Evolutionary conservation across 2,329 filamentous ascomycete genomes (phyloP).

Genomic region (Trichophyton rubrum): DNA sequence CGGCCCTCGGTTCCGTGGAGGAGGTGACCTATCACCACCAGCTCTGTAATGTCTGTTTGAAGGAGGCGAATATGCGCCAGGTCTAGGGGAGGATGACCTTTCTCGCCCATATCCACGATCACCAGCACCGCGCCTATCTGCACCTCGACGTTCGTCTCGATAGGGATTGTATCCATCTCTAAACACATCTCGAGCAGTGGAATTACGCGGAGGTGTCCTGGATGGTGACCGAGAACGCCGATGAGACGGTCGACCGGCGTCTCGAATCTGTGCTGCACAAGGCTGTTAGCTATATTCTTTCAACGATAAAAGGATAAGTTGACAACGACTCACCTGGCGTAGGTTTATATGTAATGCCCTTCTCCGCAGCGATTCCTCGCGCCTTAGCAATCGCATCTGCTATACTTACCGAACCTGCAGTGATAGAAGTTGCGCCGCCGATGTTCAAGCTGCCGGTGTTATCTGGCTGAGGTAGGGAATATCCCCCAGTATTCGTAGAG

Average conservation of each 20-base stretch:
- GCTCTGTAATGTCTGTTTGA: conserved; percentile 38
- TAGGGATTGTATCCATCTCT: conserved; percentile 72
- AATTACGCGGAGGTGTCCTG: conserved; percentile 53
- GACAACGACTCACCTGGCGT: conserved; percentile 17
- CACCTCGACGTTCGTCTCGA: conserved; percentile 68
- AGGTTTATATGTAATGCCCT: conserved; percentile 48
- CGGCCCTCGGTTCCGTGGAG: conserved; percentile 29
- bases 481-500: conserved; percentile 31
- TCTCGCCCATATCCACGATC: conserved; percentile 49
- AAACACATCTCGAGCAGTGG: conserved; percentile 47
- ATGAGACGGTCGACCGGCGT: conserved; percentile 41
- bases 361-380: conserved; percentile 67
- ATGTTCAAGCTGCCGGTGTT: conserved; percentile 64
- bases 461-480: conserved; percentile 30
- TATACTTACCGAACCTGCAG: conserved; percentile 69
- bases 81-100: conserved; percentile 58
- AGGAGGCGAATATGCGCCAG: conserved; percentile 51
- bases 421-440: conserved; percentile 65
- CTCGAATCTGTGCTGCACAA: neutral
- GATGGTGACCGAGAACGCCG: conserved; percentile 42
- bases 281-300: neutral
- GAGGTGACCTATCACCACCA: conserved; percentile 47
- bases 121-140: conserved; percentile 42
- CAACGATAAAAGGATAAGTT: neutral
- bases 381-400: conserved; percentile 76